A percentile compares a stretch with the other conserved stretches of the same genome.
These are phyloP conservation scores for Entomortierella chlamydospora DNA, from an alignment of 192 early-diverging fungal species.

Conservation along the genomic window DNA sequence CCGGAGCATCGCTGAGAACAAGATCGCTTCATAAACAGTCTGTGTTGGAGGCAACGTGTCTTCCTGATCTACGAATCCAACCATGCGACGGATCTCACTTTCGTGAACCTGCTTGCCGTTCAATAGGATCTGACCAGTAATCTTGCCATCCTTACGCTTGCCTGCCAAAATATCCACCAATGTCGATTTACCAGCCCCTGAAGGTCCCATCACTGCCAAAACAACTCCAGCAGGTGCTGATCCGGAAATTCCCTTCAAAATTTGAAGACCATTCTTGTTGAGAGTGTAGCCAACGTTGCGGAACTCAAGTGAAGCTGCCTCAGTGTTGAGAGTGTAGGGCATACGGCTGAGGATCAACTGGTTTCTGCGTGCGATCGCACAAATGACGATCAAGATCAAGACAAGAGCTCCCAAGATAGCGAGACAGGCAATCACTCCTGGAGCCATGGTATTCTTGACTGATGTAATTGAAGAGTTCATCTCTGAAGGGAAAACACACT, in stretches of 20 bases:
- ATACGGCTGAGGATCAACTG: constrained; percentile 20
- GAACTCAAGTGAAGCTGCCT: constrained; percentile 46
- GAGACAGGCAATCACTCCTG: constrained; percentile 33
- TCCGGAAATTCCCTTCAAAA: constrained; percentile 81
- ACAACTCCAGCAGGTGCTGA: constrained; percentile 77
- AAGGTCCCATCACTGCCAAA: constrained; percentile 92
- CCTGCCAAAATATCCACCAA: constrained; percentile 85
- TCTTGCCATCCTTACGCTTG: constrained; percentile 67
- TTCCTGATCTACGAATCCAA: constrained; percentile 80
- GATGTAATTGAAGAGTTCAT: constrained; percentile 12
- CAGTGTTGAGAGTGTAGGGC: constrained; percentile 22
- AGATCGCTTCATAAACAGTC: constrained; percentile 84
- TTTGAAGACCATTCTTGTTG: constrained; percentile 63
- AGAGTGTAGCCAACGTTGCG: constrained; percentile 44
- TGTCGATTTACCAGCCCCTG: constrained; percentile 92
- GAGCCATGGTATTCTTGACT: constrained; percentile 1
- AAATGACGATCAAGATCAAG: constrained; percentile 20
- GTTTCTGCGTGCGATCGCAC: constrained; percentile 24
- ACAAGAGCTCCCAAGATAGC: constrained; percentile 35
- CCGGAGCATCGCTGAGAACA: constrained; percentile 78
- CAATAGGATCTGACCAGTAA: constrained; percentile 65
- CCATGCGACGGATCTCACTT: constrained; percentile 69
- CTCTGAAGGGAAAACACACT: constrained; percentile 62
- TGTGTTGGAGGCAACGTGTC: constrained; percentile 63
- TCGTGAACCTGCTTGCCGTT: constrained; percentile 56